Base-by-base conservation (phyloP, 441 rosid genomes). In the Gossypium davidsonii region DNA sequence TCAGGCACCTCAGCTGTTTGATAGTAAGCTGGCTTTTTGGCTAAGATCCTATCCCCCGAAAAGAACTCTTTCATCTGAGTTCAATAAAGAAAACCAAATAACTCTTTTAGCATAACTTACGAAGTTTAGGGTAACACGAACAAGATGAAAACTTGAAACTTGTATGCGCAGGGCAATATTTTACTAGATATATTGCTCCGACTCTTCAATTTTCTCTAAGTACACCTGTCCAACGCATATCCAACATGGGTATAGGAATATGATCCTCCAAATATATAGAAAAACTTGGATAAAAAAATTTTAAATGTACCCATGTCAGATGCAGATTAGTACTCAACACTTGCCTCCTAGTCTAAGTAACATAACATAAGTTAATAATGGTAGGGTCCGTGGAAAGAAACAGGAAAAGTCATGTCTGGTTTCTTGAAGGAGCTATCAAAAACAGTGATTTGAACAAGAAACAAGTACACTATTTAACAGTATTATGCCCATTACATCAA, bases 11-110 rank as follows among this genome's bases (percentile, higher is more conserved):
- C 97, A 4, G 77, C 85, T 15, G 97, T 93, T 72, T 81, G 82
- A 77, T 91, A 93, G 81, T 91, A 93, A 12, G 87, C 77, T 3
- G 94, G 93, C 74, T 86, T 91, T 76, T 83, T 91, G 8, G 79
- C 63, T 71, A 91, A 78, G 58, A 89, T 78, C 85, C 77, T 87
- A 26, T 91, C 98, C 60, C 82, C 89, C 0, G 89, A 82, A 77
- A 87, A 93, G 76, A 78, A 81, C 73, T 85, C 96, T 81, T 90
- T 91, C 94, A 91, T 90, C 96, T 93, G 89, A 82, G 63, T 52
- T 57, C 44, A 59, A 44, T 7, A n/a, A 49, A 18, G n/a, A 57
- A 25, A 51, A 46, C 17, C 7, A 15, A 15, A 51, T 66, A 59
- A 59, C 53, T 63, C 53, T 28, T 12, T 21, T 53, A 52, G 48